These are phyloP conservation scores for Ilex aquifolium DNA, from an alignment of 257 asterid species.

Conservation along the genomic window DNA sequence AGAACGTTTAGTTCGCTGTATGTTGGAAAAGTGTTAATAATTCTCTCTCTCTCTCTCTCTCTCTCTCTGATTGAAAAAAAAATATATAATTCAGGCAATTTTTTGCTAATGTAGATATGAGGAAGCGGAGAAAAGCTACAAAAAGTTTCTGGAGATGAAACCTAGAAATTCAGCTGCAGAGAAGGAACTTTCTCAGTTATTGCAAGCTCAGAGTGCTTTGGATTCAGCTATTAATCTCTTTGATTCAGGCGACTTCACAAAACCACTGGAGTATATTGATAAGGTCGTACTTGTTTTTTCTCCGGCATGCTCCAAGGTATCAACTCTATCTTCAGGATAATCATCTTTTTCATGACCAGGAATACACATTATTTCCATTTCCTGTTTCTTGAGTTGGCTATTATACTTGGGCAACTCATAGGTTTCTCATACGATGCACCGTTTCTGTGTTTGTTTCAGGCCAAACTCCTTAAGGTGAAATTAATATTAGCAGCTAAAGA, in stretches of 20 bases:
- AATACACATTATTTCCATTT: slow-evolving; percentile 1
- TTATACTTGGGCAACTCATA: background rate
- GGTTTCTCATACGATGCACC: slow-evolving; percentile 8
- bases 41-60: background rate
- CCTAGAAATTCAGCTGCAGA: slow-evolving; percentile 67
- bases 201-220: slow-evolving; percentile 71
- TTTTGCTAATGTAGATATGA: slow-evolving; percentile 75
- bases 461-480: slow-evolving; percentile 71
- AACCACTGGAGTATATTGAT: slow-evolving; percentile 62
- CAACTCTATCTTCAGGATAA: slow-evolving; percentile 6
- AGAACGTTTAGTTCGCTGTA: background rate
- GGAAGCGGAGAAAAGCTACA: slow-evolving; percentile 79
- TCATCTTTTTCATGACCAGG: background rate
- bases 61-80: slow-evolving; percentile 22
- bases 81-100: slow-evolving; percentile 34
- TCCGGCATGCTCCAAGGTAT: slow-evolving; percentile 84
- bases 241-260: slow-evolving; percentile 57
- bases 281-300: slow-evolving; percentile 91
- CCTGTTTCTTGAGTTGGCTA: background rate
- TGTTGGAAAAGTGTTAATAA: background rate
- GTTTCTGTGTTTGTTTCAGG: slow-evolving; percentile 40
- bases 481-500: slow-evolving; percentile 60
- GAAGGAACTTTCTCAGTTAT: slow-evolving; percentile 80
- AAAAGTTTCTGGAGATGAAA: slow-evolving; percentile 69
- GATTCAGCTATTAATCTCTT: slow-evolving; percentile 59